Conservation (phyloP, 495 filamentous ascomycete species). For the Penicillium longicatenatum region DNA sequence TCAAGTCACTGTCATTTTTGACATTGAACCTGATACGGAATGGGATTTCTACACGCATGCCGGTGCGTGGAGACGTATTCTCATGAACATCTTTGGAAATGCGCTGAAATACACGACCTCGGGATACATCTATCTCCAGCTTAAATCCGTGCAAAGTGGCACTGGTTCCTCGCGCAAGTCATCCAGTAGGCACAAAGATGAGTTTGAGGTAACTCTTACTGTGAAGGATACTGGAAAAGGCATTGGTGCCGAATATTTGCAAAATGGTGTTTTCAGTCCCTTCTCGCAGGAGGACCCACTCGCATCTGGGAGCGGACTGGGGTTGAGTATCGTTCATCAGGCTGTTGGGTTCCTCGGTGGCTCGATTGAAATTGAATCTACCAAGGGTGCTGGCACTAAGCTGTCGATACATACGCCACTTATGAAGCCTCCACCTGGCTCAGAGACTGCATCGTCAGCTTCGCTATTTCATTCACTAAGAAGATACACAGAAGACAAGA, state of each 20-base stretch:
- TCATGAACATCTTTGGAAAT: slow-evolving; percentile 52
- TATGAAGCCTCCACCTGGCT: slow-evolving; percentile 17
- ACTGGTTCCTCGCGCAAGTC: slow-evolving; percentile 26
- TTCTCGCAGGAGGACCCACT: slow-evolving; percentile 71
- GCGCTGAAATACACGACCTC: slow-evolving; percentile 46
- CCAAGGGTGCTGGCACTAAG: slow-evolving; percentile 49
- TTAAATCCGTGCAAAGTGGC: slow-evolving; percentile 29
- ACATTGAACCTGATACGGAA: slow-evolving; percentile 51
- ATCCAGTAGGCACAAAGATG: slow-evolving; percentile 31
- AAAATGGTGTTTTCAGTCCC: slow-evolving; percentile 63
- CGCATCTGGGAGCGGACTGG: slow-evolving; percentile 67
- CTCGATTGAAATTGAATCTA: slow-evolving; percentile 32
- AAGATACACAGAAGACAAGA: slow-evolving; percentile 3
- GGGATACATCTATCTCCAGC: slow-evolving; percentile 38
- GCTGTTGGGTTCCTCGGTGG: slow-evolving; percentile 30
- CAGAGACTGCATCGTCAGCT: slow-evolving; percentile 20
- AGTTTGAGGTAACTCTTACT: slow-evolving; percentile 37
- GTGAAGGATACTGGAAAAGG: slow-evolving; percentile 70
- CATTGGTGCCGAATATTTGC: slow-evolving; percentile 56
- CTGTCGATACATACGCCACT: slow-evolving; percentile 50
- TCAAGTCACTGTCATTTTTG: slow-evolving; percentile 53
- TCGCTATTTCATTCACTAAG: slow-evolving; percentile 2
- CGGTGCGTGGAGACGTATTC: slow-evolving; percentile 57
- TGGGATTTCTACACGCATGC: slow-evolving; percentile 61
- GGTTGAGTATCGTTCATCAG: slow-evolving; percentile 52